Evolutionary conservation across 768 basidiomycete genomes (phyloP).

Genomic region (Hericium erinaceus): DNA sequence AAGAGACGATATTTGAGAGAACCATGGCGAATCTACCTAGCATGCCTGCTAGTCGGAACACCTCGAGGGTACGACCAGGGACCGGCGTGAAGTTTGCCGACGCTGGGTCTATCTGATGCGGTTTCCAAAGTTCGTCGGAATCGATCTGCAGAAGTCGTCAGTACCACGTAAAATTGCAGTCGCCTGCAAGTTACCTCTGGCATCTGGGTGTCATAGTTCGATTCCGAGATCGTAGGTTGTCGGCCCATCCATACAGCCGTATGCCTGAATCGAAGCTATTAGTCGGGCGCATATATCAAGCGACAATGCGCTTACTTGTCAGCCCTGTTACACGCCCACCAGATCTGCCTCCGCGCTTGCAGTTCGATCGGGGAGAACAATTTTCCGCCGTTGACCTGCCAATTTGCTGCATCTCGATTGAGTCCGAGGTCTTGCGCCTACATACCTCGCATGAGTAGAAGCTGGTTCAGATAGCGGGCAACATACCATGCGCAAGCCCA

Average conservation of each 20-base stretch:
- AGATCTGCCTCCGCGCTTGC: slow-evolving; percentile 65
- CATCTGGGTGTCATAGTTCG: slow-evolving; percentile 59
- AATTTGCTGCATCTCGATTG: slow-evolving; percentile 68
- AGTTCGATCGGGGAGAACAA: slow-evolving; percentile 56
- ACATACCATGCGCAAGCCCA: slow-evolving; percentile 68
- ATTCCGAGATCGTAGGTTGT: slow-evolving; percentile 57
- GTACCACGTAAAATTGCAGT: neutral
- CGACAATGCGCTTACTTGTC: slow-evolving; percentile 43
- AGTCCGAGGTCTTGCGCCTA: slow-evolving; percentile 76
- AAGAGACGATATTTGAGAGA: neutral
- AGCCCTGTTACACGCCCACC: slow-evolving; percentile 68
- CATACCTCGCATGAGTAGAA: slow-evolving; percentile 3
- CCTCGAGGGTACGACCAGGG: slow-evolving; percentile 40
- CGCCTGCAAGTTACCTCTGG: slow-evolving; percentile 31
- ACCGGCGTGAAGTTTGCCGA: slow-evolving; percentile 36
- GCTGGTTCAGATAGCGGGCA: neutral
- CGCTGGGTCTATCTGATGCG: slow-evolving; percentile 25
- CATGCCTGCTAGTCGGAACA: slow-evolving; percentile 45
- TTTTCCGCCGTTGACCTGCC: slow-evolving; percentile 53
- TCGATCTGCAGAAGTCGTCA: slow-evolving; percentile 35
- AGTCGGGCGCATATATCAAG: neutral
- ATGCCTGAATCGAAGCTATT: slow-evolving; percentile 31
- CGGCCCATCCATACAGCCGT: slow-evolving; percentile 72
- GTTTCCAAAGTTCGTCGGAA: slow-evolving; percentile 48
- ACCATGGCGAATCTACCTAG: slow-evolving; percentile 38